These are phyloP conservation scores for Theobroma grandiflorum DNA, from an alignment of 441 rosid species.

Conservation along the genomic window DNA sequence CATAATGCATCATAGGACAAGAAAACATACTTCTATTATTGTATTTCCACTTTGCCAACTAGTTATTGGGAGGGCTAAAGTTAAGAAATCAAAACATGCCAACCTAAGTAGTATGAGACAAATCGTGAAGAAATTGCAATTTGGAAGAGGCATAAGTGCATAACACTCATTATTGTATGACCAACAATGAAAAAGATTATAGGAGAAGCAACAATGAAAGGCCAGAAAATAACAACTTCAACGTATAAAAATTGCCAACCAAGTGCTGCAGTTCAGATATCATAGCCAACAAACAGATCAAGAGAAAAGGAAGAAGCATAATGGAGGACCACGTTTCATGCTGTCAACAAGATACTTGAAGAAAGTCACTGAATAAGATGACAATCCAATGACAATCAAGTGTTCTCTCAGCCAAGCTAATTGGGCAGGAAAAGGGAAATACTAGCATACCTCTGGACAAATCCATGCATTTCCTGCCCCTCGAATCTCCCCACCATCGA, in stretches of 20 bases:
- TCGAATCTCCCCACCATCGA: conserved; percentile 99
- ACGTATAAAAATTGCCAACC: conserved; percentile 20
- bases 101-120: conserved; percentile 1
- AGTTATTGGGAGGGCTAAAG: conserved; percentile 24
- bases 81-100: conserved; percentile 21
- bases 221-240: conserved; percentile 16
- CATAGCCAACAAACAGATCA: conserved; percentile 19
- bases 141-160: conserved; percentile 23
- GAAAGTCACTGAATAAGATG: conserved; percentile 9
- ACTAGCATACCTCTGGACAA: conserved; percentile 84
- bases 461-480: conserved; percentile 99
- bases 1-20: neutral
- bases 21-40: conserved; percentile 10
- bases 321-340: neutral
- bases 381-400: conserved; percentile 26
- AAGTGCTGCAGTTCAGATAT: conserved; percentile 19
- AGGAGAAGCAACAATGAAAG: neutral
- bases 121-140: conserved; percentile 18
- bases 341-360: neutral
- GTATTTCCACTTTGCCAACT: conserved; percentile 13
- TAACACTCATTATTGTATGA: conserved; percentile 5
- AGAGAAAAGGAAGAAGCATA: conserved; percentile 5
- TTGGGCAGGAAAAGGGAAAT: conserved; percentile 13
- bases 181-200: conserved; percentile 5
- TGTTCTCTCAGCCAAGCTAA: neutral